Base-by-base conservation (phyloP, 345 rosid genomes). In the Melaleuca alternifolia region DNA sequence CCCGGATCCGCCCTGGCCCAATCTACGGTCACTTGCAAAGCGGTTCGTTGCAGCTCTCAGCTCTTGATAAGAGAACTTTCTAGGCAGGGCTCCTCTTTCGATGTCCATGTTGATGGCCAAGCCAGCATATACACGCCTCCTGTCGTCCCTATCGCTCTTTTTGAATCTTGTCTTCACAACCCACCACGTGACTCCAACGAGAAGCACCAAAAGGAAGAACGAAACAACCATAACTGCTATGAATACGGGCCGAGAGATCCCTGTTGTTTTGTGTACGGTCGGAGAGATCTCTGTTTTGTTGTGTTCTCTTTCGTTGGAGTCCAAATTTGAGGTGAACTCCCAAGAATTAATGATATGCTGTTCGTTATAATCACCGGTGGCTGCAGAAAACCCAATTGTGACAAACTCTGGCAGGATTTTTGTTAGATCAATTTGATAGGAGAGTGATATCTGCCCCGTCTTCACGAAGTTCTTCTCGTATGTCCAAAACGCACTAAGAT, bases 351-450 rank as follows among this genome's bases (percentile, higher is more conserved):
- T 75, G 48, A 82, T 82, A 30, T 84, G 86, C 44, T 23, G 59
- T 84, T 89, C 86, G 3, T 3, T 1, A 7, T 6, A 8, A 7
- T 11, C 5, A 1, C 89, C 87, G 6, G 86, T 46, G 23, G 91
- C 41, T 20, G 87, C 89, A 8, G 89, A 57, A 54, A 89, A 87
- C 51, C 91, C 91, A 50, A 89, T 62, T 26, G 51, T 84, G 50
- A 87, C 89, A 41, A 18, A 7, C 77, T 89, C 87, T 0, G 88
- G 87, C 23, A 85, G 85, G 37, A 53, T 54, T 83, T 88, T 10
- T 10, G 46, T 59, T 20, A 89, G 83, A 88, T 89, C 87, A 61
- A 87, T 84, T 3, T 1, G n/a, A 37, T 51, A 71, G 16, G 85
- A 89, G 6, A 89, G 52, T 6, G 51, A 82, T 28, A 46, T n/a